Percentiles rank a stretch among this genome's conserved stretches.
Conservation (phyloP, 352 stramenopile genomes). For the Peronospora belbahrii region DNA sequence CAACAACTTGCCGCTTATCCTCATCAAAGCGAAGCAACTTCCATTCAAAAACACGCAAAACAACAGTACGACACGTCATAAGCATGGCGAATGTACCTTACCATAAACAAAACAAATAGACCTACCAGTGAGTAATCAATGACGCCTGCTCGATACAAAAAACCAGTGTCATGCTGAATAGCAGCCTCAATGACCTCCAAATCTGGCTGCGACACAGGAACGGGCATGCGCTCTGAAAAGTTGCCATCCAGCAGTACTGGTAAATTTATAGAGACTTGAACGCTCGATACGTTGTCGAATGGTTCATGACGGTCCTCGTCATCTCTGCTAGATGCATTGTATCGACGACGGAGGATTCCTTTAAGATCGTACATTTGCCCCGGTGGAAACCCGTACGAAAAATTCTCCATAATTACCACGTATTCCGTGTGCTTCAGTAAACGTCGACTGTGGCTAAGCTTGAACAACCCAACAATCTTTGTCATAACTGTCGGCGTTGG, state of each 20-base stretch:
- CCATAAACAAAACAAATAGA: not conserved
- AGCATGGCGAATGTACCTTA: not conserved
- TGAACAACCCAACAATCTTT: constrained; percentile 81
- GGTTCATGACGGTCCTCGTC: constrained; percentile 31
- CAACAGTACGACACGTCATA: constrained; percentile 9
- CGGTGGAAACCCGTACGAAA: constrained; percentile 65
- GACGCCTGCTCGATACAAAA: constrained; percentile 63
- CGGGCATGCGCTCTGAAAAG: constrained; percentile 68
- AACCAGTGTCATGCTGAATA: constrained; percentile 71
- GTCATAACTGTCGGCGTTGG: constrained; percentile 64
- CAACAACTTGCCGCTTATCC: constrained; percentile 58
- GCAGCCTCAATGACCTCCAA: constrained; percentile 53
- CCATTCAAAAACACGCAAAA: not conserved
- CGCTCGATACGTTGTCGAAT: constrained; percentile 35
- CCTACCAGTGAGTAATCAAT: constrained; percentile 84
- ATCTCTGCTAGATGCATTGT: constrained; percentile 34
- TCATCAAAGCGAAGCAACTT: constrained; percentile 81
- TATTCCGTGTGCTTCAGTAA: constrained; percentile 75
- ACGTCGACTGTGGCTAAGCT: constrained; percentile 50
- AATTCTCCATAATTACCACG: constrained; percentile 84
- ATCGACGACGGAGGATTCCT: constrained; percentile 68
- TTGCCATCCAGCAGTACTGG: constrained; percentile 78
- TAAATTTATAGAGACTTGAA: constrained; percentile 44
- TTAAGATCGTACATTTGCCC: constrained; percentile 86
- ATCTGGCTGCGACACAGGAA: constrained; percentile 60